phyloP scores from a whole-genome alignment of 73 alveolate species.

The Tetrahymena thermophila region DNA sequence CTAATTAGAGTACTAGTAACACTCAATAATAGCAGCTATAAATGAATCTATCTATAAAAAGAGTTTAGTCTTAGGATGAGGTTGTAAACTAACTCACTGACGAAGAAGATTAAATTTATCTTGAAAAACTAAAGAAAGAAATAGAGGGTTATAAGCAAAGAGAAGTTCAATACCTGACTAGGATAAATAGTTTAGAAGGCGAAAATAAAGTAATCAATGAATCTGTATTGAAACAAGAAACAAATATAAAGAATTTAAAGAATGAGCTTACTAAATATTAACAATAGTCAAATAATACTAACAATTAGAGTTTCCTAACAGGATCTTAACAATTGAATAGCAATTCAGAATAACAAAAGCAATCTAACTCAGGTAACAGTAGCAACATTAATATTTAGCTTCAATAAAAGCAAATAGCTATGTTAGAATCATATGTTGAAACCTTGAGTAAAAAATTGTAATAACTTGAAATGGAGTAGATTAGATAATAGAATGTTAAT shows the following conservation, averaged over 20 bases:
- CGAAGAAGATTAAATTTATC: not conserved
- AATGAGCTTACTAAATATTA: not conserved
- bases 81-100: not conserved
- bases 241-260: not conserved
- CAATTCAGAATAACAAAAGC: not conserved
- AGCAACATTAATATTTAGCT: not conserved
- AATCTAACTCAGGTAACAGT: not conserved
- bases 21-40: not conserved
- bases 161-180: not conserved
- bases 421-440: not conserved
- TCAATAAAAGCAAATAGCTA: not conserved
- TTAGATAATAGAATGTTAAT: not conserved
- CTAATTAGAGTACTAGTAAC: not conserved
- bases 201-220: not conserved
- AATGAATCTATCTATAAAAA: not conserved
- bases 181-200: not conserved
- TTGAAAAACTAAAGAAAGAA: not conserved
- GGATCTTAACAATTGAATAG: not conserved
- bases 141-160: not conserved
- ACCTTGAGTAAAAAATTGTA: not conserved
- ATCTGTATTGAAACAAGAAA: not conserved
- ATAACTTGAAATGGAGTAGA: not conserved
- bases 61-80: not conserved
- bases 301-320: not conserved
- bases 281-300: not conserved